Conservation (phyloP, 139 green algal genomes). For the Diplosphaera chodatii region DNA sequence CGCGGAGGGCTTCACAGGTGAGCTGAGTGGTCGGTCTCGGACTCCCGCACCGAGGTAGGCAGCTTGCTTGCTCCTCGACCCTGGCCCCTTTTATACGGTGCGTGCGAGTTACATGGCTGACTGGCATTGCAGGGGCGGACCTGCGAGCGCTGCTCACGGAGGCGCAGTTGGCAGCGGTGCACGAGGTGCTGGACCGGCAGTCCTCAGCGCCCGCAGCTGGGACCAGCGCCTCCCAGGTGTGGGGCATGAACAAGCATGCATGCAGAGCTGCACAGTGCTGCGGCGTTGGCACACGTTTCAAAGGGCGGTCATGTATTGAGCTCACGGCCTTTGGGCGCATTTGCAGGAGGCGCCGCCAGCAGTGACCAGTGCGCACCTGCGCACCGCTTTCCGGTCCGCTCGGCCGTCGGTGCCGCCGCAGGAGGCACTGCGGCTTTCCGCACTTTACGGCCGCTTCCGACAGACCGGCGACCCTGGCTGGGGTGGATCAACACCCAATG, state of each 20-base stretch:
- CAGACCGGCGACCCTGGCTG: constrained; percentile 28
- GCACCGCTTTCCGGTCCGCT: constrained; percentile 31
- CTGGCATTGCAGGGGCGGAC: constrained; percentile 75
- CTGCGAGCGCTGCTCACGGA: constrained; percentile 70
- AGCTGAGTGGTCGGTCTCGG: too few species aligned
- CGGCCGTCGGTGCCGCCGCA: constrained; percentile 49
- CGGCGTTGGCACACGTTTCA: too few species aligned
- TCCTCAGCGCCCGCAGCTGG: neutral
- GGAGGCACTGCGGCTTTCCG: constrained; percentile 47
- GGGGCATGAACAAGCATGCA: too few species aligned
- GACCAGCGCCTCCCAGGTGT: too few species aligned
- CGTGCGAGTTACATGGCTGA: too few species aligned
- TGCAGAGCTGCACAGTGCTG: too few species aligned
- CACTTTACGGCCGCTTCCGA: constrained; percentile 55
- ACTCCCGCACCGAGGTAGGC: too few species aligned
- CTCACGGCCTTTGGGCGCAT: too few species aligned
- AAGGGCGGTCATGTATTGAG: too few species aligned
- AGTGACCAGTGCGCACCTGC: constrained; percentile 43
- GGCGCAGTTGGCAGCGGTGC: constrained; percentile 73
- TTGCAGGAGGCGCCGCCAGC: constrained; percentile 1
- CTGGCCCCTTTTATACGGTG: too few species aligned
- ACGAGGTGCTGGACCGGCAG: constrained; percentile 48
- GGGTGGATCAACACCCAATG: constrained; percentile 15
- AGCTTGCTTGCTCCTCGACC: too few species aligned
- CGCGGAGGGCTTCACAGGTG: constrained; percentile 42